A percentile compares a stretch with the other conserved stretches of the same genome.
phyloP scores from a whole-genome alignment of 2,329 filamentous ascomycete genomes.

The Calonectria pseudoturangicola region DNA sequence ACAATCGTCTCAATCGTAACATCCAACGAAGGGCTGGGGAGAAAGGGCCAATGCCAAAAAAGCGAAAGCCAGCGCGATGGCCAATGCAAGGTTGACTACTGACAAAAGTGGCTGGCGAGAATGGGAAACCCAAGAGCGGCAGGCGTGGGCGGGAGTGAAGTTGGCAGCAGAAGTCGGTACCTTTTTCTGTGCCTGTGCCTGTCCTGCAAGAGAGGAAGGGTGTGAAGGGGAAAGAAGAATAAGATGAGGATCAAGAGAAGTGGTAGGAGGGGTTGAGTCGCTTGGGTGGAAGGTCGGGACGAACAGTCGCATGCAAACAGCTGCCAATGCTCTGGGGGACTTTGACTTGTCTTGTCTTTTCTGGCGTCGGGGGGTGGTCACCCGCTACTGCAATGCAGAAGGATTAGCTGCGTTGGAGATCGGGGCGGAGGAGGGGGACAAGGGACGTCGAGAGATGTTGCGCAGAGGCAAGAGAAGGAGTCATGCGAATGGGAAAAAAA shows the following conservation, averaged over 20 bases:
- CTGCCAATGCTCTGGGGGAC: conserved; percentile 46
- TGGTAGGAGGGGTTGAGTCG: conserved; percentile 37
- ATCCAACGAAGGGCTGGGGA: conserved; percentile 38
- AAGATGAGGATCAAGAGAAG: conserved; percentile 32
- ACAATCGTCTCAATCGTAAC: conserved; percentile 52
- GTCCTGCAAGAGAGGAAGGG: conserved; percentile 25
- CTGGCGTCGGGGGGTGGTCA: conserved; percentile 43
- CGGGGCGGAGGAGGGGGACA: conserved; percentile 42
- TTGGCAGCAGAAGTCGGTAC: conserved; percentile 27
- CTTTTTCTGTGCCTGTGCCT: conserved; percentile 16
- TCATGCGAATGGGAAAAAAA: conserved; percentile 40
- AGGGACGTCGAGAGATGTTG: conserved; percentile 39
- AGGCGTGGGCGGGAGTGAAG: conserved; percentile 26
- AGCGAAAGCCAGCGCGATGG: conserved; percentile 25
- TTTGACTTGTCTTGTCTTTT: conserved; percentile 40
- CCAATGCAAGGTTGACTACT: conserved; percentile 15
- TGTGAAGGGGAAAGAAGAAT: conserved; percentile 28
- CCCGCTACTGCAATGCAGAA: conserved; percentile 59
- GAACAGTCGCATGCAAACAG: conserved; percentile 48
- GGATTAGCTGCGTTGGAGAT: conserved; percentile 57
- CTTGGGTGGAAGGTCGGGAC: conserved; percentile 36
- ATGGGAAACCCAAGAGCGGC: conserved; percentile 19
- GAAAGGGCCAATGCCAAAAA: conserved; percentile 26
- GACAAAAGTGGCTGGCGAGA: conserved; percentile 26
- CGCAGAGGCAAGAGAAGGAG: conserved; percentile 40